phyloP scores from a whole-genome alignment of 129 eudicot genomes.

The Flaveria robusta region DNA sequence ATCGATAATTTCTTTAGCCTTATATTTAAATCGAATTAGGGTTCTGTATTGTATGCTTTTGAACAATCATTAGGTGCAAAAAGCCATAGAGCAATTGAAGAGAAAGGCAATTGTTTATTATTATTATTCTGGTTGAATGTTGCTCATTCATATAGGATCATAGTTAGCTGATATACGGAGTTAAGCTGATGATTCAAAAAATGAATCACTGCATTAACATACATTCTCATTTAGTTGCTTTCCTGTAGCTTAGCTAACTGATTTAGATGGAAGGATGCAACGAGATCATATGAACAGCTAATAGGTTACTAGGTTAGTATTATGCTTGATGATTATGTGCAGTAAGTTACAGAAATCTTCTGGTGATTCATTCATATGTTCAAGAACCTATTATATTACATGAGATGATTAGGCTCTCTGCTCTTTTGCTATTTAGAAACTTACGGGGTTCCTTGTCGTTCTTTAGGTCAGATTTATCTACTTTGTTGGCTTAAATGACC shows the following conservation, averaged over 20 bases:
- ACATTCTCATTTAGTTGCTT: too few species aligned
- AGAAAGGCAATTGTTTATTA: background rate
- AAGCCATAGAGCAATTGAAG: conserved; percentile 3
- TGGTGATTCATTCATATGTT: background rate
- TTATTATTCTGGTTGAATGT: background rate
- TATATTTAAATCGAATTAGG: conserved; percentile 12
- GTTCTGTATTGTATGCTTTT: conserved; percentile 8
- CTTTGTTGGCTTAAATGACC: background rate
- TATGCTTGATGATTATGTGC: conserved; percentile 14
- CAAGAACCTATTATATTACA: too few species aligned
- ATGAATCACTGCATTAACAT: too few species aligned
- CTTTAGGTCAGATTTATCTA: conserved; percentile 18
- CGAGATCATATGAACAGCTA: background rate
- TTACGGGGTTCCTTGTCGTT: background rate
- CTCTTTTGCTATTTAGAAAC: too few species aligned
- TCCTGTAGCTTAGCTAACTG: too few species aligned
- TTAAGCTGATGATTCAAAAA: too few species aligned
- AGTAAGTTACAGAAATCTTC: background rate
- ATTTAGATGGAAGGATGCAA: background rate
- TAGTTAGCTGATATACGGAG: conserved; percentile 23
- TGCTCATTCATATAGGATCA: background rate
- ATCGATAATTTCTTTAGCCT: conserved; percentile 10
- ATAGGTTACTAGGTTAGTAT: background rate
- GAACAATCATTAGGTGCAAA: background rate
- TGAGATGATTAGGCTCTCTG: too few species aligned